Evolutionary conservation across 2,329 filamentous ascomycete genomes (phyloP).

Genomic region (Sarocladium strictum): DNA sequence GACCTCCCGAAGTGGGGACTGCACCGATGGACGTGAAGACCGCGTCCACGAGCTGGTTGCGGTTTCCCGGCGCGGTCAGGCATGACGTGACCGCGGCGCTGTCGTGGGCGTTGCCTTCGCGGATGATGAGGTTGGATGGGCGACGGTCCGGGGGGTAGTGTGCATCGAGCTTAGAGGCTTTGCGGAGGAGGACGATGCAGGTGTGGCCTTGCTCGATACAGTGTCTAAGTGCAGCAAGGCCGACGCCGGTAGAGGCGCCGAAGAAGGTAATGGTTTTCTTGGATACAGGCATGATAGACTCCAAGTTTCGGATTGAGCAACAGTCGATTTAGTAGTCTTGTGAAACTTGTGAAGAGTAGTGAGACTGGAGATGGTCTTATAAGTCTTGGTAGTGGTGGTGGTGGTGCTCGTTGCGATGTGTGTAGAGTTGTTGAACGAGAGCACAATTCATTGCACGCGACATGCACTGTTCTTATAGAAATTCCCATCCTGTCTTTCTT

Average conservation of each 20-base stretch:
- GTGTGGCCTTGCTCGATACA: constrained; percentile 30
- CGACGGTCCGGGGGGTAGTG: constrained; percentile 19
- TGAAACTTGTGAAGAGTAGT: too few relatives aligned
- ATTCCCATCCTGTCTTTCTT: too few relatives aligned
- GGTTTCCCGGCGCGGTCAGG: constrained; percentile 21
- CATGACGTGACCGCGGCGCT: constrained; percentile 24
- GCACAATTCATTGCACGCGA: too few relatives aligned
- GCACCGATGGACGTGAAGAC: constrained; percentile 35
- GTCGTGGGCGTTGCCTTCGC: constrained; percentile 32
- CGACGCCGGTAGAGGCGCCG: constrained; percentile 37
- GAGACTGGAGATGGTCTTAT: too few relatives aligned
- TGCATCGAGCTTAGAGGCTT: constrained; percentile 31
- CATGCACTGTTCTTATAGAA: too few relatives aligned
- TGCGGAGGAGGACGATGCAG: constrained; percentile 35
- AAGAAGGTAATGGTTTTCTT: constrained; percentile 22
- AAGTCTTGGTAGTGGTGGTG: too few relatives aligned
- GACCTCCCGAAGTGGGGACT: constrained; percentile 16
- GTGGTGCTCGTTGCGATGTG: too few relatives aligned
- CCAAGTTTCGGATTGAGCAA: too few relatives aligned
- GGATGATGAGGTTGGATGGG: constrained; percentile 29
- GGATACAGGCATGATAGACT: neutral
- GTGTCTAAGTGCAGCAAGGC: constrained; percentile 29
- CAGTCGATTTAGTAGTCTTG: too few relatives aligned
- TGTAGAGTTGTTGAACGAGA: too few relatives aligned
- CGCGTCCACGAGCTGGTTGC: constrained; percentile 27